A percentile compares a stretch with the other conserved stretches of the same genome.
phyloP scores from a whole-genome alignment of 768 basidiomycete species.

The Suillus discolor region DNA sequence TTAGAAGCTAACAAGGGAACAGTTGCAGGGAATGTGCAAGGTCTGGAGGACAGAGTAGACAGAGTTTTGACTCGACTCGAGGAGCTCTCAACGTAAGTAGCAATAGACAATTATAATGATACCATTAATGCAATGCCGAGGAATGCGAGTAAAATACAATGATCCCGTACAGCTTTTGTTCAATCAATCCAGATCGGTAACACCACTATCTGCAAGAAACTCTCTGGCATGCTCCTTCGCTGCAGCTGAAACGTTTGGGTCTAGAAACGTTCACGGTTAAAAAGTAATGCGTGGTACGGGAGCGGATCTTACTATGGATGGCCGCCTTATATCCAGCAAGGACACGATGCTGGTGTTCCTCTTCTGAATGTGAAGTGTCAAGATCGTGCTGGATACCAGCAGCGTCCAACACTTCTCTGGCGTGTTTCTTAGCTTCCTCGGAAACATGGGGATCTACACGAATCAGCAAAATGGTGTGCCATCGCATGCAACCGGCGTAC shows the following conservation, averaged over 20 bases:
- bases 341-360: conserved; percentile 48
- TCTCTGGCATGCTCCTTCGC: conserved; percentile 52
- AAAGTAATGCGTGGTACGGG: background rate
- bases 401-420: conserved; percentile 53
- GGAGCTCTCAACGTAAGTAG: conserved; percentile 27
- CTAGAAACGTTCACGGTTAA: conserved; percentile 27
- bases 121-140: background rate
- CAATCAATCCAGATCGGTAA: conserved; percentile 15
- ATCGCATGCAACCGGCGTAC: conserved; percentile 26
- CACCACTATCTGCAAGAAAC: conserved; percentile 36
- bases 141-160: background rate
- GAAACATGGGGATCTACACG: conserved; percentile 47
- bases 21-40: conserved; percentile 72
- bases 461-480: background rate
- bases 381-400: conserved; percentile 40
- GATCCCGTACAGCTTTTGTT: background rate
- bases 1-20: conserved; percentile 71
- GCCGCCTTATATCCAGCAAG: conserved; percentile 61
- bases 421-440: conserved; percentile 52
- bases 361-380: conserved; percentile 29
- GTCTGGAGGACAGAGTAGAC: conserved; percentile 63
- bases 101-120: conserved; percentile 9
- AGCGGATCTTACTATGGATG: conserved; percentile 39
- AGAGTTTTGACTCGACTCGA: conserved; percentile 47
- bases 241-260: conserved; percentile 47